These are phyloP conservation scores for Celoporthe dispersa DNA, from an alignment of 2,329 filamentous ascomycete genomes.

Conservation along the genomic window DNA sequence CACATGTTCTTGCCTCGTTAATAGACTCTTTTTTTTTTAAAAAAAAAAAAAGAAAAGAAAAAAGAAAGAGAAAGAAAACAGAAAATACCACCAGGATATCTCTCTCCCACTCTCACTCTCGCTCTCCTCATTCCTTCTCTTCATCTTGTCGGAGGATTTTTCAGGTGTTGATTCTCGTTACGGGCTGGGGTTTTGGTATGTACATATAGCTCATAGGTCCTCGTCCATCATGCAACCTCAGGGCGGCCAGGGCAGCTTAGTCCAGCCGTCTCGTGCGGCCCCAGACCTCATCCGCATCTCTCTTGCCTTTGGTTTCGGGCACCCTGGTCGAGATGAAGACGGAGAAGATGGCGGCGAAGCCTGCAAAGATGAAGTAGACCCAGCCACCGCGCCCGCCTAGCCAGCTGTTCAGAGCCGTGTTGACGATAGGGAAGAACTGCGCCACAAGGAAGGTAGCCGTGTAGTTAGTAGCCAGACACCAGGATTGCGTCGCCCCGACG, in stretches of 20 bases:
- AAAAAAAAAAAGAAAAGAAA: too few species aligned
- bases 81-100: too few species aligned
- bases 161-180: not conserved
- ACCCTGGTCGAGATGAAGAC: constrained; percentile 75
- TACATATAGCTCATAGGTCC: not conserved
- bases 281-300: constrained; percentile 89
- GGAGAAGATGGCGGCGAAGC: constrained; percentile 69
- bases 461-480: constrained; percentile 86
- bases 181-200: not conserved
- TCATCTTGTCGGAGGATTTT: not conserved
- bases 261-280: constrained; percentile 64
- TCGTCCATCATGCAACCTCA: not conserved
- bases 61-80: too few species aligned
- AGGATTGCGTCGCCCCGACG: constrained; percentile 88
- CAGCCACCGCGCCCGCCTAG: constrained; percentile 71
- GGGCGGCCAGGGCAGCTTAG: constrained; percentile 36
- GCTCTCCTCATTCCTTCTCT: not conserved
- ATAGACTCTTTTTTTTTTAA: too few species aligned
- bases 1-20: constrained; percentile 40
- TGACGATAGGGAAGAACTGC: constrained; percentile 91
- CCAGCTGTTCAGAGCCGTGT: constrained; percentile 67
- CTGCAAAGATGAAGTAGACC: constrained; percentile 92
- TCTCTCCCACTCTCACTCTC: too few species aligned
- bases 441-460: constrained; percentile 89
- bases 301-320: constrained; percentile 88